A percentile compares a stretch with the other conserved stretches of the same genome.
Evolutionary conservation across 805 yeast species (phyloP).

Genomic region (Debaryomyces maramus): DNA sequence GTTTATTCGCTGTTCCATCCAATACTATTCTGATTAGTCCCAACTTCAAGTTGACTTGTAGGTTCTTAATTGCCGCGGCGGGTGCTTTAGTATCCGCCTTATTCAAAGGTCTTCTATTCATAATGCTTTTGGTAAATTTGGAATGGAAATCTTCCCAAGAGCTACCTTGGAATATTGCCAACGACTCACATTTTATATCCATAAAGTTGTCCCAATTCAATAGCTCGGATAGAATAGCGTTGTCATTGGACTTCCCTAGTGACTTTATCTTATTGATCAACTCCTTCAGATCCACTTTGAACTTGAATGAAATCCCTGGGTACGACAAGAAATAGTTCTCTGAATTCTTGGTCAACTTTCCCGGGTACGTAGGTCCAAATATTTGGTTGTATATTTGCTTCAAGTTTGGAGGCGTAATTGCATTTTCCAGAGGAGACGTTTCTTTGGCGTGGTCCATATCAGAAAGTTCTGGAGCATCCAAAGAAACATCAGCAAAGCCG

Average conservation of each 20-base stretch:
- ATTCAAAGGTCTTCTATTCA: neutral
- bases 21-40: slow-evolving; percentile 25
- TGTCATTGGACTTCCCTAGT: slow-evolving; percentile 16
- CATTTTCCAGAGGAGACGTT: neutral
- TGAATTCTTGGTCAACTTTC: slow-evolving; percentile 28
- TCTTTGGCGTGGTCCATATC: neutral
- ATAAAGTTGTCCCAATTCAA: slow-evolving; percentile 31
- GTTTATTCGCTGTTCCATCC: slow-evolving; percentile 1
- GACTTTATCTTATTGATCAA: slow-evolving; percentile 13
- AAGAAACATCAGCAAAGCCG: neutral
- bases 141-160: slow-evolving; percentile 30
- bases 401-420: slow-evolving; percentile 20
- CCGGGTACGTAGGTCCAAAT: slow-evolving; percentile 67
- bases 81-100: neutral
- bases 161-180: slow-evolving; percentile 41
- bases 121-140: slow-evolving; percentile 1
- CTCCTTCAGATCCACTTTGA: slow-evolving; percentile 26
- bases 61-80: slow-evolving; percentile 6
- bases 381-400: slow-evolving; percentile 52
- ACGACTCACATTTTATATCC: slow-evolving; percentile 37
- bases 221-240: slow-evolving; percentile 25
- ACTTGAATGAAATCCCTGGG: slow-evolving; percentile 57
- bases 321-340: slow-evolving; percentile 48
- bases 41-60: slow-evolving; percentile 18
- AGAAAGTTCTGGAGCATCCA: neutral